phyloP scores from a whole-genome alignment of 2,329 filamentous ascomycete genomes.

The Alternaria burnsii region DNA sequence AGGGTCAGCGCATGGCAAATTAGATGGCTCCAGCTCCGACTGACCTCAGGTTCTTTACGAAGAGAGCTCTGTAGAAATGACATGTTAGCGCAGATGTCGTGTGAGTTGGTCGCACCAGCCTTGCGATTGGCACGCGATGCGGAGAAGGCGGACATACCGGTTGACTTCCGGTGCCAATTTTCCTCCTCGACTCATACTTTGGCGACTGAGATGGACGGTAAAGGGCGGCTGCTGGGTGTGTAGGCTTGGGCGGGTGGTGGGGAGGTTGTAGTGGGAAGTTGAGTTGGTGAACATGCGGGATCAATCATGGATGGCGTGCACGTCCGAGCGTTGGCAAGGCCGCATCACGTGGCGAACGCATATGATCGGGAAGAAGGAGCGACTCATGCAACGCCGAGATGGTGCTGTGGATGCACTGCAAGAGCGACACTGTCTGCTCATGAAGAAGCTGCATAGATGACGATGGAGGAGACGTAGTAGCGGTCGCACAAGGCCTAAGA shows the following conservation, averaged over 20 bases:
- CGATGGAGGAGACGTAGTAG: background rate
- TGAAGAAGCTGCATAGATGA: background rate
- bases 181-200: constrained; percentile 92
- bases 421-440: background rate
- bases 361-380: background rate
- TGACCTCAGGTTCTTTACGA: constrained; percentile 99
- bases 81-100: constrained; percentile 45
- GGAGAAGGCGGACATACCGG: constrained; percentile 69
- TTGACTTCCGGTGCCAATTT: constrained; percentile 99
- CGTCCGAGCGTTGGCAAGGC: constrained; percentile 10
- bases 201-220: constrained; percentile 36
- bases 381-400: constrained; percentile 12
- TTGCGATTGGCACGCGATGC: constrained; percentile 25
- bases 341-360: constrained; percentile 14
- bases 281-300: constrained; percentile 20
- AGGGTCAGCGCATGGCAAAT: constrained; percentile 22
- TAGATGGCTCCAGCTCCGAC: constrained; percentile 1
- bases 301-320: constrained; percentile 14
- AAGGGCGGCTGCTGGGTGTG: constrained; percentile 34
- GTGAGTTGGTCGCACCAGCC: constrained; percentile 34
- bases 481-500: background rate
- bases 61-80: constrained; percentile 79
- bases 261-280: constrained; percentile 11
- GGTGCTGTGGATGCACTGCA: constrained; percentile 6
- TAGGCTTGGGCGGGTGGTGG: constrained; percentile 18